Conservation (phyloP, 1,284 basidiomycete genomes). For the Austroboletus niveus region DNA sequence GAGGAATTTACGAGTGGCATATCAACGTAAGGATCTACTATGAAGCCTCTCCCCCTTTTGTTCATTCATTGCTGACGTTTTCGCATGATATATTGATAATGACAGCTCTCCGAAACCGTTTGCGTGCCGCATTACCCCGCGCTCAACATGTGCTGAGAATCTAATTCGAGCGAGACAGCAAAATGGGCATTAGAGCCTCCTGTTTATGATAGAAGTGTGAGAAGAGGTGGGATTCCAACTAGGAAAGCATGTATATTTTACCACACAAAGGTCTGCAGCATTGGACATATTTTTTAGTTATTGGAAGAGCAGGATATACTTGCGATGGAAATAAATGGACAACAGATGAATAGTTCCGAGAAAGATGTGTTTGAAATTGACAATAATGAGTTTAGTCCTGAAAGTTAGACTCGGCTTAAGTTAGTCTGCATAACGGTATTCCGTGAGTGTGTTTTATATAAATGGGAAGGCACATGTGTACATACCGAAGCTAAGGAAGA, state of each 20-base stretch:
- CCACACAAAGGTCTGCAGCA: background rate
- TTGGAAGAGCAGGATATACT: constrained; percentile 1
- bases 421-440: no score
- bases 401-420: no score
- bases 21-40: constrained; percentile 11
- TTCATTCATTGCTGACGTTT: constrained; percentile 6
- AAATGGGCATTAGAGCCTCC: background rate
- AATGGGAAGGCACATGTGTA: no score
- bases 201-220: background rate
- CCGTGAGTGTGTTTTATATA: no score
- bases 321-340: background rate
- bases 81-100: background rate
- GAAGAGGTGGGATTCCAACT: background rate
- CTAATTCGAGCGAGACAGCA: constrained; percentile 14
- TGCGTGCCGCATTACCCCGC: constrained; percentile 17
- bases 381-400: no score
- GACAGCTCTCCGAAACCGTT: constrained; percentile 26
- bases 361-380: no score
- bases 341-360: background rate
- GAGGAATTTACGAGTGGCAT: constrained; percentile 26
- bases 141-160: constrained; percentile 13
- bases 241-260: background rate
- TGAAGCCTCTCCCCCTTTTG: background rate
- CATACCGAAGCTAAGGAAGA: no score
- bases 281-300: background rate